phyloP scores from a whole-genome alignment of 1,139 yeast species.

The Kodamaea sp. region DNA sequence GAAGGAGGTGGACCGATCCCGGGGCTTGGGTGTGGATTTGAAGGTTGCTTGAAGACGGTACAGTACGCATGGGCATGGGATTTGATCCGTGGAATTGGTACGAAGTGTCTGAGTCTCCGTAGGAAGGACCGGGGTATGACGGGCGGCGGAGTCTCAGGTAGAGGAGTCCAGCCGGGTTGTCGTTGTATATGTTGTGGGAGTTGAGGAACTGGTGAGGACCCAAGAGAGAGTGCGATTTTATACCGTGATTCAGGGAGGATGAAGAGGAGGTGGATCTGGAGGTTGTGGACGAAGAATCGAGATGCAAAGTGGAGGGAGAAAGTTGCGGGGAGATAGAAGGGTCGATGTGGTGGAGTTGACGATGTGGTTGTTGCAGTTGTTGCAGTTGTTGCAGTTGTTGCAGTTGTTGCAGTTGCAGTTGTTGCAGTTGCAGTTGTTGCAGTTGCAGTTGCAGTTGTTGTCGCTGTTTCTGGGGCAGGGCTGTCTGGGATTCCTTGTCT shows the following conservation, averaged over 20 bases:
- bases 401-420: background rate
- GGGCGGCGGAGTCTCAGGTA: background rate
- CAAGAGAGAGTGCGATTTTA: background rate
- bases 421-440: background rate
- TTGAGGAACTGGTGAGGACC: too few species aligned
- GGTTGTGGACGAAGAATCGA: background rate
- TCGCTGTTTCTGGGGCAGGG: too few species aligned
- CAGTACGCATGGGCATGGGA: too few species aligned
- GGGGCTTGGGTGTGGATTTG: too few species aligned
- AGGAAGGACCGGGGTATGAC: too few species aligned
- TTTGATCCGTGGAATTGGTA: too few species aligned
- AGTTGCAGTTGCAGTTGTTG: background rate
- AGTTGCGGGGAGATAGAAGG: background rate
- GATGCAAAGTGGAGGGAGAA: background rate
- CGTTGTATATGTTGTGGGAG: background rate
- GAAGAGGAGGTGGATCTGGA: conserved; percentile 2
- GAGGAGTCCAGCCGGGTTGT: conserved; percentile 1
- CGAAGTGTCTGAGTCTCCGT: too few species aligned
- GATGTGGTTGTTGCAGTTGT: background rate
- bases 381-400: background rate
- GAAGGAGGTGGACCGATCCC: background rate
- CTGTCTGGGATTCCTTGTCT: too few species aligned
- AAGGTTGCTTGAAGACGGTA: too few species aligned
- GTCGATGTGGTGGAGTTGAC: conserved; percentile 2
- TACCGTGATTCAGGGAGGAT: background rate